Evolutionary conservation across 2,329 filamentous ascomycete species (phyloP).

Genomic region (Sporothrix phasma): DNA sequence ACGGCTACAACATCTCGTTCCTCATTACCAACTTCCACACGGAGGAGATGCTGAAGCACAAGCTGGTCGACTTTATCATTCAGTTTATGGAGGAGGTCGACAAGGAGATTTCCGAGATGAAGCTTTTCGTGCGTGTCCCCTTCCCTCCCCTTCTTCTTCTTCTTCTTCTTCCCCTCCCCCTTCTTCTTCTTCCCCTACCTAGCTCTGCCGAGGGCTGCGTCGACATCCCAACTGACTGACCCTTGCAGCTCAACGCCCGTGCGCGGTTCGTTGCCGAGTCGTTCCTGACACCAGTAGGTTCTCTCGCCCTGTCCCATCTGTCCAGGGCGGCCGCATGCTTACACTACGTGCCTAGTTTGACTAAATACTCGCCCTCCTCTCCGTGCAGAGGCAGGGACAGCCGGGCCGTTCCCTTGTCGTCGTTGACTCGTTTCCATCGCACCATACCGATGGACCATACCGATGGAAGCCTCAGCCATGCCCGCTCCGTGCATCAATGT

Average conservation of each 20-base stretch:
- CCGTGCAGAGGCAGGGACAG: neutral
- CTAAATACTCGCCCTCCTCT: neutral
- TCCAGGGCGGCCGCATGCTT: neutral
- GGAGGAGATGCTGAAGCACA: constrained; percentile 97
- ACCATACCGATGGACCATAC: too few relatives aligned
- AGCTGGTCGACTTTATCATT: constrained; percentile 97
- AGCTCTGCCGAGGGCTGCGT: too few relatives aligned
- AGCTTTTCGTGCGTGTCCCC: constrained; percentile 69
- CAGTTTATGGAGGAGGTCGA: constrained; percentile 99
- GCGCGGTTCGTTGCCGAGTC: constrained; percentile 97
- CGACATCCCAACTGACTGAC: constrained; percentile 7
- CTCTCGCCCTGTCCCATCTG: neutral
- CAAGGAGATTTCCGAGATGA: constrained; percentile 99
- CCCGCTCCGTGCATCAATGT: neutral
- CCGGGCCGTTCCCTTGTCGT: neutral
- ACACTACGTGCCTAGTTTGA: neutral
- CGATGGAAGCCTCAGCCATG: neutral
- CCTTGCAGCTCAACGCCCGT: constrained; percentile 73
- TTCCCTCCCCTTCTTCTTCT: neutral
- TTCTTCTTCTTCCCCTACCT: too few relatives aligned
- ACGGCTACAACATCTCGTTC: constrained; percentile 99
- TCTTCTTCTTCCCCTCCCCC: neutral
- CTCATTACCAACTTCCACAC: constrained; percentile 98
- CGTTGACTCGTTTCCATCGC: neutral
- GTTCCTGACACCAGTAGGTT: constrained; percentile 67